phyloP scores from a whole-genome alignment of 768 basidiomycete species.

The Albatrellus ellisii region DNA sequence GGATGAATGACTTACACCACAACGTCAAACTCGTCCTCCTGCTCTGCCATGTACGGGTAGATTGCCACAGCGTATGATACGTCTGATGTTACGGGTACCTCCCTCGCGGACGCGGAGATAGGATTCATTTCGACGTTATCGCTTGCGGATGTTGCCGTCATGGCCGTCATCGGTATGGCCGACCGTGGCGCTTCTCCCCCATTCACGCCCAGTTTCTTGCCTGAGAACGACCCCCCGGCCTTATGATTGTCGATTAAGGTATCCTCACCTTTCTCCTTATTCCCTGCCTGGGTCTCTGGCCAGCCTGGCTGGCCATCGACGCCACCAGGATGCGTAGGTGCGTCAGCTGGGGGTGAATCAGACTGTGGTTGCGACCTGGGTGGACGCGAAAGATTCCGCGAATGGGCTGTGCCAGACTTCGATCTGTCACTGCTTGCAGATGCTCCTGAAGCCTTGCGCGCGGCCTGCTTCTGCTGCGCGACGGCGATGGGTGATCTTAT shows the following conservation, averaged over 20 bases:
- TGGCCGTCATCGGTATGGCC: conserved; percentile 23
- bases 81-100: conserved; percentile 26
- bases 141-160: conserved; percentile 11
- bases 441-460: conserved; percentile 55
- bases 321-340: too few species aligned
- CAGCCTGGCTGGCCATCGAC: conserved; percentile 53
- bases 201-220: too few species aligned
- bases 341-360: conserved; percentile 41
- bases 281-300: conserved; percentile 58
- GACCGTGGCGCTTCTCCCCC: conserved; percentile 19
- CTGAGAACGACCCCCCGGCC: too few species aligned
- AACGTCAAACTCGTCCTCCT: conserved; percentile 98
- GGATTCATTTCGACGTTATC: conserved; percentile 18
- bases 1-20: conserved; percentile 70
- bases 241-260: conserved; percentile 8
- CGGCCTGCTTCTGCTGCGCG: conserved; percentile 91
- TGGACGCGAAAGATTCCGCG: conserved; percentile 32
- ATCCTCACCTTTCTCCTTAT: conserved; percentile 30
- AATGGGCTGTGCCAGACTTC: conserved; percentile 24
- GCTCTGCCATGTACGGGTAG: conserved; percentile 97
- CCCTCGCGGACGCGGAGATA: conserved; percentile 16
- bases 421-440: conserved; percentile 12
- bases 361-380: conserved; percentile 55
- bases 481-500: conserved; percentile 96
- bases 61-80: conserved; percentile 95